Evolutionary conservation across 129 eudicot species (phyloP).

Genomic region (Scalesia atractyloides): DNA sequence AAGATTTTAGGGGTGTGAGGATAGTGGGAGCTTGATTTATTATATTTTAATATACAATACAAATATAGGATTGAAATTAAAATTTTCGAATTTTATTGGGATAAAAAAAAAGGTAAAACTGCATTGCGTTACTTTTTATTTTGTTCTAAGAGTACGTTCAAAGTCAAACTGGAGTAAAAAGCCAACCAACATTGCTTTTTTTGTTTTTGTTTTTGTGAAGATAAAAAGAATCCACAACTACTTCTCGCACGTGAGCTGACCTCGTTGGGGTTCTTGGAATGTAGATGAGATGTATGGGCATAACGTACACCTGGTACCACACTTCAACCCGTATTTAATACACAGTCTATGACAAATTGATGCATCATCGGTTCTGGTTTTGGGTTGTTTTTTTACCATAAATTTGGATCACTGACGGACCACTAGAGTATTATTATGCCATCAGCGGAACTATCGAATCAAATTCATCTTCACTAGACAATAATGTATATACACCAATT

Average conservation of each 20-base stretch:
- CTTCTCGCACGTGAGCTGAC: slow-evolving; percentile 31
- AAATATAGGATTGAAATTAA: background rate
- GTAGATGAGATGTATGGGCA: slow-evolving; percentile 2
- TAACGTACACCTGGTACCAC: slow-evolving; percentile 25
- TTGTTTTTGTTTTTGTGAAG: background rate
- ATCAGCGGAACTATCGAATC: too few relatives aligned
- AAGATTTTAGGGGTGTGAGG: too few relatives aligned
- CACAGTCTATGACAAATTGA: too few relatives aligned
- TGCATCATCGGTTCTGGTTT: too few relatives aligned
- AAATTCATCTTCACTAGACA: too few relatives aligned
- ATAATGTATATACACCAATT: too few relatives aligned
- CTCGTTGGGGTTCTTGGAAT: slow-evolving; percentile 15
- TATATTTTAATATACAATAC: background rate
- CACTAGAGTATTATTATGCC: too few relatives aligned
- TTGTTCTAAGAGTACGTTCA: background rate
- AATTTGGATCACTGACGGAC: too few relatives aligned
- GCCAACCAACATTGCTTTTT: background rate
- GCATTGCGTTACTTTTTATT: background rate
- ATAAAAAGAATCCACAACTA: background rate
- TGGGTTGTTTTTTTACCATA: too few relatives aligned
- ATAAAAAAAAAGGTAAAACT: background rate
- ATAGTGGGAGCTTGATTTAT: too few relatives aligned
- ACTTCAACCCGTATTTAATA: background rate
- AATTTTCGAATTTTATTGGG: background rate
- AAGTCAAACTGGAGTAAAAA: background rate